These are phyloP conservation scores for Yarrowia galli DNA, from an alignment of 1,139 yeast species.

Conservation along the genomic window DNA sequence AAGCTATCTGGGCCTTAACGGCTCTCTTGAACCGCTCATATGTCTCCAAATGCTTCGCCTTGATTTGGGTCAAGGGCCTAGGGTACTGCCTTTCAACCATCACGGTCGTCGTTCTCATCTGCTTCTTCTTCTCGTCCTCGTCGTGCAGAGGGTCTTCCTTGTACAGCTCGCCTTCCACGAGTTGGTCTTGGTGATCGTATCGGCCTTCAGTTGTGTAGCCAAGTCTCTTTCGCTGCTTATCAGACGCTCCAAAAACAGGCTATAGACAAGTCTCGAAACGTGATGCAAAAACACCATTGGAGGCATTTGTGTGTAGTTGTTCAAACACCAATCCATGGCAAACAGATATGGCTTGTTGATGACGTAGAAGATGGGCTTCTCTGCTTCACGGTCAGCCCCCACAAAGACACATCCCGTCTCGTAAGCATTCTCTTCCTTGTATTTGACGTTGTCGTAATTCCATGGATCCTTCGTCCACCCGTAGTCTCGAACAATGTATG, in stretches of 20 bases:
- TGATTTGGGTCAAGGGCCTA: background rate
- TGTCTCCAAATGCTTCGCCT: background rate
- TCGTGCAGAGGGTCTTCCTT: too few relatives aligned
- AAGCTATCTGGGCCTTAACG: too few relatives aligned
- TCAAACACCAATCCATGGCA: background rate
- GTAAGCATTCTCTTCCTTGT: background rate
- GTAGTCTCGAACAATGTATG: background rate
- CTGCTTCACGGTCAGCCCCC: background rate
- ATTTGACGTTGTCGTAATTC: background rate
- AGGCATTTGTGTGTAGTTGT: background rate
- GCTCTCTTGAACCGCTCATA: too few relatives aligned
- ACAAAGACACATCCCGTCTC: background rate
- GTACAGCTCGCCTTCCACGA: too few relatives aligned
- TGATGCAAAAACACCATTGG: background rate
- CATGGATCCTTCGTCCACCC: background rate
- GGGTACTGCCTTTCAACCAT: background rate
- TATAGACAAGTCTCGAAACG: background rate
- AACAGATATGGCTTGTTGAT: background rate
- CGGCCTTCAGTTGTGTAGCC: too few relatives aligned
- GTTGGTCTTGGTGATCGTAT: too few relatives aligned
- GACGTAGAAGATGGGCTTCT: background rate
- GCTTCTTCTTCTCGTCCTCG: too few relatives aligned
- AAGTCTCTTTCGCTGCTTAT: too few relatives aligned
- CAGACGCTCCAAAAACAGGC: background rate
- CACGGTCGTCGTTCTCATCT: background rate